Base-by-base conservation (phyloP, 2,329 filamentous ascomycete species). In the Metarhizium robertsii region DNA sequence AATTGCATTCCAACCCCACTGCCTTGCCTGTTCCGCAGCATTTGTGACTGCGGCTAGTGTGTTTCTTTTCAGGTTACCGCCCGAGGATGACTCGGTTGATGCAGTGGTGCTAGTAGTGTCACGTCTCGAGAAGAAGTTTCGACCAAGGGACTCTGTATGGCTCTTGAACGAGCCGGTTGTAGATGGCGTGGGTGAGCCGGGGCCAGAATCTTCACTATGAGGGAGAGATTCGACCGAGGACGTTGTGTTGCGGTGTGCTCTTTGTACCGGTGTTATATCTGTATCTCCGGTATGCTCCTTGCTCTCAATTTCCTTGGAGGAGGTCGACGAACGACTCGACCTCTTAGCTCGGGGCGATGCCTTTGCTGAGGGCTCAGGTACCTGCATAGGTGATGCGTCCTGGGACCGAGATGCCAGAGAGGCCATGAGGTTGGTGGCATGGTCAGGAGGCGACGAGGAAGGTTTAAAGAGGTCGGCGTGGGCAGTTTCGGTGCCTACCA, bases 381-480 rank as follows among this genome's bases (percentile, higher is more conserved):
- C 76, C 13, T 73, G 72, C 6, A 69, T 65, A 1, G 81, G 79
- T 1, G 81, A 80, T 25, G 71, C 68, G n/a, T 79, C 75, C 40
- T 80, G 77, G 1, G 86, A 82, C 18, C 80, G 76, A 18, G 75
- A 79, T n/a, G 86, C 83, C 43, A 89, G 74, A 43, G 83, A 84
- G 54, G 85, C 85, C 77, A 91, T 89, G 30, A 80, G 76, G 60
- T 75, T 80, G 25, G 79, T 76, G 29, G 86, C 86, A 64, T 83
- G 76, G 42, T 84, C 79, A 2, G 80, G 78, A 5, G 78, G 76
- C 36, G 79, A 80, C 1, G 75, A 76, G 4, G 77, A 79, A 14
- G 79, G 75, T 58, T 79, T 81, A 60, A 81, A 80, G 13, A 84
- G 76, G 58, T 90, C 86, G 20, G 84, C 83, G 59, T 86, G 85